A percentile compares a stretch with the other conserved stretches of the same genome.
phyloP scores from a whole-genome alignment of 345 rosid species.

The Aquilaria sinensis region DNA sequence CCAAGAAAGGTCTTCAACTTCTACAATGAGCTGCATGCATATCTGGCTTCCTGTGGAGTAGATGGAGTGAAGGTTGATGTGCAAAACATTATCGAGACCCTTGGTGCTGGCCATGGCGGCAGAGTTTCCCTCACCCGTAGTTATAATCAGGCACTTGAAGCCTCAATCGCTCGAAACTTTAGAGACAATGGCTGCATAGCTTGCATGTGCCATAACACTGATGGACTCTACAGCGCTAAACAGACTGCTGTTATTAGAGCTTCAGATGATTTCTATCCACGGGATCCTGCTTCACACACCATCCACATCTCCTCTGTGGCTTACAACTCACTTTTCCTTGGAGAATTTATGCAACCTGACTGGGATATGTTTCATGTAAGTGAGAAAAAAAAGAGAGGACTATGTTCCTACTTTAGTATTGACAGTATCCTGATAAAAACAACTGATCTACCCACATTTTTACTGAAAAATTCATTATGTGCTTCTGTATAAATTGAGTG shows the following conservation, averaged over 20 bases:
- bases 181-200: conserved; percentile 89
- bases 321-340: conserved; percentile 85
- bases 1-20: conserved; percentile 89
- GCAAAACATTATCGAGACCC: conserved; percentile 91
- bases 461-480: too few relatives aligned
- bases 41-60: conserved; percentile 87
- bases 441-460: too few relatives aligned
- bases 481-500: too few relatives aligned
- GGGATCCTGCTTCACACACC: conserved; percentile 96
- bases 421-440: not conserved
- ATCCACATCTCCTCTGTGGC: conserved; percentile 92
- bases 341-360: conserved; percentile 98
- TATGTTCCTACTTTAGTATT: not conserved
- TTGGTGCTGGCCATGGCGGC: conserved; percentile 96
- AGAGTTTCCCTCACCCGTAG: conserved; percentile 89
- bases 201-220: conserved; percentile 98
- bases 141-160: conserved; percentile 84
- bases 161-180: conserved; percentile 78
- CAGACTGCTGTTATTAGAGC: conserved; percentile 94
- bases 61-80: conserved; percentile 99
- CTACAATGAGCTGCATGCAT: conserved; percentile 95
- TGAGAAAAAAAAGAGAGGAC: conserved; percentile 4
- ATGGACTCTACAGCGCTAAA: conserved; percentile 86
- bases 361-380: conserved; percentile 99
- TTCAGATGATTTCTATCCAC: conserved; percentile 90